Evolutionary conservation across 768 basidiomycete species (phyloP), one percentile per base, ranked within the genome.

Genomic region (Podaxis sp.): DNA sequence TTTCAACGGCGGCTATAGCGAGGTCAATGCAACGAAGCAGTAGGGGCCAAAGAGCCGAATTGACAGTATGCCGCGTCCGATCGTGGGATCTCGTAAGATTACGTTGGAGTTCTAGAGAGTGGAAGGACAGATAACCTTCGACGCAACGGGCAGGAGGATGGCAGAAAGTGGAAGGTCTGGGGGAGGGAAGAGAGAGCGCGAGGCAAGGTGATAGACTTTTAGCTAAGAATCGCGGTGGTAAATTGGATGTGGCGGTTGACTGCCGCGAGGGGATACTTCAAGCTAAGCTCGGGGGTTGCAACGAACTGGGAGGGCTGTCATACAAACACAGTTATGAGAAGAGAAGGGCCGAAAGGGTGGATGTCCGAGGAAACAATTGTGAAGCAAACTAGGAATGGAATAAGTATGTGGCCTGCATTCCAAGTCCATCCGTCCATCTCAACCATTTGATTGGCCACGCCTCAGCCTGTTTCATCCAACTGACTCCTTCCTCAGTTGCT

Each of bases 371-470:
- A 22, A 50, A 62, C 53, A 55, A 54, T 59, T 57, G 19, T 29
- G 41, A 27, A 46, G 49, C 12, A 38, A 38, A 38, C 46, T 36
- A 24, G 51, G 50, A 56, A 62, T 56, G 46, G 60, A 56, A 37
- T 51, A 49, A 50, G 54, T 54, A 19, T 25, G 33, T 19, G 12
- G 19, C n/a, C 33, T 58, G 54, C 50, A 60, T 51, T 29, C 52
- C 29, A 55, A 56, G 52, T 49, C 61, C 55, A 46, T 36, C 59
- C 29, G 57, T 12, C 63, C 54, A 46, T 61, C 40, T 55, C 56
- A 59, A 19, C 55, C 56, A 33, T 56, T 64, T 56, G 58, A 67
- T 63, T 62, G 63, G 40, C 51, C 51, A 43, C 58, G 50, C 57
- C 50, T 59, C 55, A 50, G 59, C 43, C 59, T 29, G 59, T 53